Evolutionary conservation across 768 basidiomycete species (phyloP).

Genomic region (Lactarius indigo): DNA sequence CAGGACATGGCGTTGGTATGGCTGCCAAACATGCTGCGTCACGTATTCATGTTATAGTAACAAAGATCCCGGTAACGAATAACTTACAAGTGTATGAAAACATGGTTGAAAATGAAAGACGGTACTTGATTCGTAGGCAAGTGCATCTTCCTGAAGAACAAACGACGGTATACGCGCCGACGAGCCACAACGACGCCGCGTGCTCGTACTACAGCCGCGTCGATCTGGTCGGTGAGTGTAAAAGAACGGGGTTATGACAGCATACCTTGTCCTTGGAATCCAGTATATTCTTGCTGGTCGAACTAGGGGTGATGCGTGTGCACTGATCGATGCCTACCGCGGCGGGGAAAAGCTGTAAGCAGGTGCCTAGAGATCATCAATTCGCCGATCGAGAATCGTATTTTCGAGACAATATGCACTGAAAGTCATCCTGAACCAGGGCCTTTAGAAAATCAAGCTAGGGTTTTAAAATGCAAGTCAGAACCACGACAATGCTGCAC

Average conservation of each 20-base stretch:
- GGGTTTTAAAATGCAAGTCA: background rate
- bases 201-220: background rate
- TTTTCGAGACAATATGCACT: background rate
- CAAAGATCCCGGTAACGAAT: too few relatives aligned
- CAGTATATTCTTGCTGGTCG: background rate
- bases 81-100: too few relatives aligned
- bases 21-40: too few relatives aligned
- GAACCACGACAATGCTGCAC: background rate
- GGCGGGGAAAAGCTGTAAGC: background rate
- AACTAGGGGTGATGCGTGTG: background rate
- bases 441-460: background rate
- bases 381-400: background rate
- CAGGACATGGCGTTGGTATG: too few relatives aligned
- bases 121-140: too few relatives aligned
- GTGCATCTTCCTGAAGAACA: background rate
- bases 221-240: background rate
- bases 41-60: too few relatives aligned
- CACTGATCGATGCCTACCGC: background rate
- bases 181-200: background rate
- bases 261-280: background rate
- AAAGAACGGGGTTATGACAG: background rate
- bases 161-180: background rate
- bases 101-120: too few relatives aligned
- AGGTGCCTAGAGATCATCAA: too few relatives aligned
- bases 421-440: background rate